phyloP scores from a whole-genome alignment of 495 filamentous ascomycete species.

The Trichoderma reesei region DNA sequence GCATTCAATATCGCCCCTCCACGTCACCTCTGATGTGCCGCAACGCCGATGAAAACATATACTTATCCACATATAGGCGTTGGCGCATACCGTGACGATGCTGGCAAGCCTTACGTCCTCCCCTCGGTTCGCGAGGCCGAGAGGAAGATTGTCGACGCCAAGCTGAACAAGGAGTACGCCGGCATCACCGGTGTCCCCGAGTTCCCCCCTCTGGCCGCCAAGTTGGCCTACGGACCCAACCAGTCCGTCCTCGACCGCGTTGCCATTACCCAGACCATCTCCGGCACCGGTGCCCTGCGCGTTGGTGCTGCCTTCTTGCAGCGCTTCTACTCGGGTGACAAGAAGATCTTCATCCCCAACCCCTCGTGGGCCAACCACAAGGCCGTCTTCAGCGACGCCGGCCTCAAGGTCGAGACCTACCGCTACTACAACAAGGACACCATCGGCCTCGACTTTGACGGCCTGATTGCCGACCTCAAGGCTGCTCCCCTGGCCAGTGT shows the following conservation, averaged over 20 bases:
- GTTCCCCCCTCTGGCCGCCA: conserved; percentile 84
- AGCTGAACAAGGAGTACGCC: conserved; percentile 93
- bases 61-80: conserved; percentile 41
- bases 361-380: conserved; percentile 98
- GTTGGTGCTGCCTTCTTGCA: conserved; percentile 90
- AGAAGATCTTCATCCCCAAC: conserved; percentile 90
- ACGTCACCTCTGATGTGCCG: background rate
- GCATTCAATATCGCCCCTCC: conserved; percentile 7
- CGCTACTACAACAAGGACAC: conserved; percentile 98
- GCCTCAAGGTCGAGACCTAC: conserved; percentile 85
- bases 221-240: conserved; percentile 79
- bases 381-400: conserved; percentile 89
- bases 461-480: conserved; percentile 85
- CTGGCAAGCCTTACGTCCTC: conserved; percentile 94
- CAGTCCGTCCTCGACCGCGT: conserved; percentile 70
- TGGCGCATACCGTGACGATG: conserved; percentile 82
- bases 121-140: conserved; percentile 87
- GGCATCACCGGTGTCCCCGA: conserved; percentile 90
- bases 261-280: conserved; percentile 95
- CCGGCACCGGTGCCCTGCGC: conserved; percentile 88
- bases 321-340: conserved; percentile 78
- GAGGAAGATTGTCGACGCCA: conserved; percentile 66
- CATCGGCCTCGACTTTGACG: conserved; percentile 94
- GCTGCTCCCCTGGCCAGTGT: conserved; percentile 75
- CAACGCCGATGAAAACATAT: conserved; percentile 15